phyloP scores from a whole-genome alignment of 2,329 filamentous ascomycete genomes.

The Phoma herbarum region DNA sequence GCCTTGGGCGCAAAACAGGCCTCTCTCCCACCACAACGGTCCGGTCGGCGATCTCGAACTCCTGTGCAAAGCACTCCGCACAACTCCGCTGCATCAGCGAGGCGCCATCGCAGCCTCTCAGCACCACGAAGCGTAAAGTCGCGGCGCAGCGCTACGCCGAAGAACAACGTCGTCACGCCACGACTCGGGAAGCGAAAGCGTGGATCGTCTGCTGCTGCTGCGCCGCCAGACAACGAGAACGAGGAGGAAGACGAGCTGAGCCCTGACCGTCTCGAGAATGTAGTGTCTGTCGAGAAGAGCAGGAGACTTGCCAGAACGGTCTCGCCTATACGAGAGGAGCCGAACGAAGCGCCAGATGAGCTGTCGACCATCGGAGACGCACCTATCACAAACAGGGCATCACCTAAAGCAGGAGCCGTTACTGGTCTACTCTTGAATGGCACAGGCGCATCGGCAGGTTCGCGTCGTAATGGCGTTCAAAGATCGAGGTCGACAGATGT shows the following conservation, averaged over 20 bases:
- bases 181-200: constrained; percentile 48
- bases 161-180: constrained; percentile 35
- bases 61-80: constrained; percentile 35
- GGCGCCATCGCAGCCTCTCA: constrained; percentile 43
- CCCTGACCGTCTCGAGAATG: constrained; percentile 39
- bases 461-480: constrained; percentile 21
- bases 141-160: constrained; percentile 31
- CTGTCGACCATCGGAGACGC: constrained; percentile 38
- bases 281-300: constrained; percentile 40
- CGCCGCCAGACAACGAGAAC: constrained; percentile 27
- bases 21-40: constrained; percentile 36
- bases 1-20: constrained; percentile 40
- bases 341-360: constrained; percentile 40
- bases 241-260: constrained; percentile 47
- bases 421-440: constrained; percentile 20
- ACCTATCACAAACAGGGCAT: constrained; percentile 27
- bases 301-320: constrained; percentile 35
- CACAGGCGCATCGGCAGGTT: constrained; percentile 24
- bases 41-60: constrained; percentile 40
- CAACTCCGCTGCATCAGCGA: constrained; percentile 33
- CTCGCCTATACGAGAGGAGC: constrained; percentile 37
- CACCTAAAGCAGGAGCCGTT: constrained; percentile 12
- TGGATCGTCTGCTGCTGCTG: constrained; percentile 28
- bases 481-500: constrained; percentile 36
- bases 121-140: constrained; percentile 34